Evolutionary conservation across 192 early-diverging fungal genomes (phyloP).

Genomic region (Mortierella hygrophila): DNA sequence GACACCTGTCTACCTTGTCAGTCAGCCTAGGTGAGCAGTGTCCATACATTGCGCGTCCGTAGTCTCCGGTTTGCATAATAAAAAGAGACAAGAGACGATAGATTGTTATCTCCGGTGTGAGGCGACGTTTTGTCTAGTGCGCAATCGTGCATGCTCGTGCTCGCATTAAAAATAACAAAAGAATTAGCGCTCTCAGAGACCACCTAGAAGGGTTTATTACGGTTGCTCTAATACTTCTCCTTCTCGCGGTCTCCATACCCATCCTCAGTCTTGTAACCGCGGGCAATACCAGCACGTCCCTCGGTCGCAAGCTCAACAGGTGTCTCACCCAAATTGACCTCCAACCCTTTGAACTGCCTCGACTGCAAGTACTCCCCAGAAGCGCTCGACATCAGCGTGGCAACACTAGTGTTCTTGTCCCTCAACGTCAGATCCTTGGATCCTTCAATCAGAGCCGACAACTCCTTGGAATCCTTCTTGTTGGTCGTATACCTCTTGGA

Average conservation of each 20-base stretch:
- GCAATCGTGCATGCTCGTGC: background rate
- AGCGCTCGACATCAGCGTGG: conserved; percentile 68
- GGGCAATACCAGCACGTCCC: conserved; percentile 91
- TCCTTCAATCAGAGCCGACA: conserved; percentile 39
- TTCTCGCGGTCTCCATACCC: conserved; percentile 46
- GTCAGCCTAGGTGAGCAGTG: background rate
- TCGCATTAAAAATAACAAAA: background rate
- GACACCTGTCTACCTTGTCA: background rate
- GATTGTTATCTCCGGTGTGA: background rate
- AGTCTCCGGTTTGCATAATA: background rate
- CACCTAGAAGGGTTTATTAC: background rate
- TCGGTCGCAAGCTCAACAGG: conserved; percentile 72
- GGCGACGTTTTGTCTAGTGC: background rate
- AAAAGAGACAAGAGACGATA: background rate
- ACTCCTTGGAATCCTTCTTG: conserved; percentile 44
- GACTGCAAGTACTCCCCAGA: conserved; percentile 79
- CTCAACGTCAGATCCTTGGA: conserved; percentile 67
- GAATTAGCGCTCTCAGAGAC: background rate
- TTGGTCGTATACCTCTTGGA: conserved; percentile 60
- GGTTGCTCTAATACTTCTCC: conserved; percentile 28
- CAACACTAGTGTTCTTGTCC: conserved; percentile 65
- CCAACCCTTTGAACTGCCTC: conserved; percentile 86
- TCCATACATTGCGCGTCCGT: background rate
- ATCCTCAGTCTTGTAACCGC: conserved; percentile 69
- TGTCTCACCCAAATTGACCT: conserved; percentile 75